A percentile compares a stretch with the other conserved stretches of the same genome.
Conservation (phyloP, 108 stramenopile genomes). For the Skeletonema tropicum region DNA sequence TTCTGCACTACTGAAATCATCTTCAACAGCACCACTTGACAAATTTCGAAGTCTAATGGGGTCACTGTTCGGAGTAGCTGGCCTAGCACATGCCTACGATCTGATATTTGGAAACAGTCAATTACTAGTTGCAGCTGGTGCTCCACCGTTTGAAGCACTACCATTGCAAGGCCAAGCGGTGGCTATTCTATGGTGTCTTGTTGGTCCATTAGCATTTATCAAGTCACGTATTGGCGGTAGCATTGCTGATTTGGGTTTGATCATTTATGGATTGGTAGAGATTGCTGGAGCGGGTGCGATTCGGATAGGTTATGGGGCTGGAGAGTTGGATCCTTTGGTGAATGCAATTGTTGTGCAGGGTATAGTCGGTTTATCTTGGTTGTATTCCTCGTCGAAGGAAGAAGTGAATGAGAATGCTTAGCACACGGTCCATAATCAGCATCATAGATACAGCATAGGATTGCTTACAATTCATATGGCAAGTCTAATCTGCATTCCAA, state of each 20-base stretch:
- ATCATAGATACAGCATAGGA: too few species aligned
- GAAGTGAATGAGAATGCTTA: too few species aligned
- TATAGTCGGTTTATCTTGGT: background rate
- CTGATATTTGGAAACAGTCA: background rate
- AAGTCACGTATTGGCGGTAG: background rate
- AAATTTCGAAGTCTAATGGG: conserved; percentile 1
- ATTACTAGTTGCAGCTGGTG: background rate
- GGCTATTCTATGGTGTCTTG: background rate
- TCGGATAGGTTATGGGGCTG: background rate
- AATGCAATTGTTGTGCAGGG: background rate
- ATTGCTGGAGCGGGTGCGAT: background rate
- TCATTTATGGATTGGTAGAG: too few species aligned
- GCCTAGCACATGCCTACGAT: background rate
- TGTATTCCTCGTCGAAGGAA: background rate
- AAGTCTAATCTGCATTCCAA: too few species aligned
- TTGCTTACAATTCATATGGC: too few species aligned
- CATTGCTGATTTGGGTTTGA: too few species aligned
- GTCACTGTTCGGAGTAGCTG: background rate
- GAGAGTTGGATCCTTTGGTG: background rate
- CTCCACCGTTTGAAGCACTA: background rate
- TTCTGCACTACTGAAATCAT: background rate
- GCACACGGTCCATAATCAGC: too few species aligned
- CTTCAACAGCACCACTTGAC: background rate
- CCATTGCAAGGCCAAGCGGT: background rate
- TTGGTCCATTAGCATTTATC: background rate